These are phyloP conservation scores for Astragalus membranaceus DNA, from an alignment of 306 rosid genomes.

Conservation along the genomic window DNA sequence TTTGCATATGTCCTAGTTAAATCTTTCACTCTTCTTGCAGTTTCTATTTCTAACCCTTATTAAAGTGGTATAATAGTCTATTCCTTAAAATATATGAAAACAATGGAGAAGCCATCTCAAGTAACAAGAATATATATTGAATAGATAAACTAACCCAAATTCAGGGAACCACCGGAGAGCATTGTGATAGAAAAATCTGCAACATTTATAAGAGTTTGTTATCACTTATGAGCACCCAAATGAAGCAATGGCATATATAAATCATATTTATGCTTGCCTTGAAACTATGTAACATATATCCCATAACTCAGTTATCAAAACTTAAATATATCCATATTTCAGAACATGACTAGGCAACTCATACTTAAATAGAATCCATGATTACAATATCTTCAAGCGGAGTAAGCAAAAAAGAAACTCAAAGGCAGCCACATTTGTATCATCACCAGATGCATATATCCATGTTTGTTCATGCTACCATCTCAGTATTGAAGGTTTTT, in stretches of 20 bases:
- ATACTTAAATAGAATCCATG: no score
- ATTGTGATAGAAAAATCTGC: slow-evolving; percentile 90
- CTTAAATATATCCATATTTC: no score
- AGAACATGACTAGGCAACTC: no score
- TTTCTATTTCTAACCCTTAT: background rate
- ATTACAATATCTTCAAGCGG: no score
- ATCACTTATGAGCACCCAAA: slow-evolving; percentile 19
- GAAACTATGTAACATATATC: no score
- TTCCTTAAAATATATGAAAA: background rate
- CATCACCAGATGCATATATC: no score
- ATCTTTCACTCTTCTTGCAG: background rate
- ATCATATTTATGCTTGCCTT: no score
- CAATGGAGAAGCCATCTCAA: background rate
- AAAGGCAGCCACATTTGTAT: no score
- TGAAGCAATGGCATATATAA: background rate
- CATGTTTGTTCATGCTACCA: no score
- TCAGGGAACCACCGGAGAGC: slow-evolving; percentile 91
- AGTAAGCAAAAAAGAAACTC: no score
- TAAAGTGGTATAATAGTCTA: background rate
- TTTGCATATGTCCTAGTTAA: background rate
- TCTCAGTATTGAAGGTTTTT: no score
- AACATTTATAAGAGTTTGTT: slow-evolving; percentile 9
- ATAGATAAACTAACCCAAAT: slow-evolving; percentile 57
- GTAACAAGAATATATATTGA: background rate
- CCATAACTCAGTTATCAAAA: no score